Evolutionary conservation across 1,284 basidiomycete species (phyloP).

Genomic region (Tilletia indica): DNA sequence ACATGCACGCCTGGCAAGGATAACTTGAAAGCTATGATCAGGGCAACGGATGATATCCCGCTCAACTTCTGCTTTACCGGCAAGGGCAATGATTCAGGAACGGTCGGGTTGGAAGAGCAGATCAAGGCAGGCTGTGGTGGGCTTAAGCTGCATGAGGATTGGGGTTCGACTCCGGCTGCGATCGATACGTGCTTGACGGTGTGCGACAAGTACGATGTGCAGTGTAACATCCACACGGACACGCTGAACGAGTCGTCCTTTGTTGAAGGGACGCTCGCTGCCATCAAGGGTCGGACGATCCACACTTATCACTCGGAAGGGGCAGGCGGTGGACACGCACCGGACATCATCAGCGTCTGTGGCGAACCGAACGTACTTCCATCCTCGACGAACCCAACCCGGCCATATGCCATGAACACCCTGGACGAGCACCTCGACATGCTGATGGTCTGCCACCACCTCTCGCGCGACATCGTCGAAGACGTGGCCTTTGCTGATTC

Average conservation of each 20-base stretch:
- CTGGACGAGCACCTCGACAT: constrained; percentile 97
- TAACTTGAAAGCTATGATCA: constrained; percentile 48
- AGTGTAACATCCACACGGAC: constrained; percentile 97
- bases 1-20: constrained; percentile 75
- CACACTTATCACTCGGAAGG: constrained; percentile 66
- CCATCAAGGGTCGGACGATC: constrained; percentile 87
- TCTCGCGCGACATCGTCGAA: constrained; percentile 64
- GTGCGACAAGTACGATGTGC: constrained; percentile 89
- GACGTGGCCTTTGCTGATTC: constrained; percentile 97
- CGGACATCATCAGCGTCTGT: constrained; percentile 95
- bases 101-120: constrained; percentile 72
- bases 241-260: constrained; percentile 69
- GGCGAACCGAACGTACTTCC: constrained; percentile 88
- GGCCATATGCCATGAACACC: constrained; percentile 88
- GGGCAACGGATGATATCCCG: constrained; percentile 77
- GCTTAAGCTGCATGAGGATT: constrained; percentile 96
- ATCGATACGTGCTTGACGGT: constrained; percentile 76
- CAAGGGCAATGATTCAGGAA: constrained; percentile 80
- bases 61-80: constrained; percentile 85
- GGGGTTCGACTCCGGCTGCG: constrained; percentile 86
- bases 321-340: constrained; percentile 80
- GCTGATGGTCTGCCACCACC: constrained; percentile 74
- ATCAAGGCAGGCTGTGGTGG: constrained; percentile 84
- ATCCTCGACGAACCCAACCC: constrained; percentile 93
- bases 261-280: constrained; percentile 87